phyloP scores from a whole-genome alignment of 192 early-diverging fungal genomes.

The Coemansia sp. region DNA sequence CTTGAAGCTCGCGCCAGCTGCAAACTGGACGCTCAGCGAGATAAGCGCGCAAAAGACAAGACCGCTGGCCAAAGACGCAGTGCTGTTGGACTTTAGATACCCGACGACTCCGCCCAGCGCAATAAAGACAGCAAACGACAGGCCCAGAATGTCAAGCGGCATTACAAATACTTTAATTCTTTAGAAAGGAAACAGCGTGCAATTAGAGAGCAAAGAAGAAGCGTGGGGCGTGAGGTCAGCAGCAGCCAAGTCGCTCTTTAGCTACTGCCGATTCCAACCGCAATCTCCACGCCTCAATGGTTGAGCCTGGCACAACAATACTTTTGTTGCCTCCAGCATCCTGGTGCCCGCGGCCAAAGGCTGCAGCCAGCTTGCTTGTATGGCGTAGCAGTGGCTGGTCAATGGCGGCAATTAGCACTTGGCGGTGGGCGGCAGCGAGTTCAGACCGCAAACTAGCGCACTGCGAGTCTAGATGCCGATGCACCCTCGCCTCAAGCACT shows the following conservation, averaged over 20 bases:
- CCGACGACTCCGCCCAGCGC: slow-evolving; percentile 36
- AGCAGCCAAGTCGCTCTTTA: neutral
- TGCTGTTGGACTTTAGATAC: slow-evolving; percentile 35
- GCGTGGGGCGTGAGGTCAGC: neutral
- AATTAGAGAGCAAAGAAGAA: neutral
- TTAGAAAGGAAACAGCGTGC: neutral
- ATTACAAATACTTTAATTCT: slow-evolving; percentile 12
- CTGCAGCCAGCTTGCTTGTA: slow-evolving; percentile 1
- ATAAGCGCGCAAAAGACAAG: slow-evolving; percentile 39
- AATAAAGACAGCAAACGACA: slow-evolving; percentile 28
- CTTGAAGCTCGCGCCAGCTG: slow-evolving; percentile 8
- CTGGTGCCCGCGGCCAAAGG: neutral
- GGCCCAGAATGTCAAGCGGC: slow-evolving; percentile 21
- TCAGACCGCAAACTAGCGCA: slow-evolving; percentile 9
- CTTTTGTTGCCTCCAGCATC: neutral
- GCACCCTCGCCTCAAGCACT: slow-evolving; percentile 13
- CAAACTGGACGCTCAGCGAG: slow-evolving; percentile 27
- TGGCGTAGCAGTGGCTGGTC: slow-evolving; percentile 14
- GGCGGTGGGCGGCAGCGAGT: slow-evolving; percentile 4
- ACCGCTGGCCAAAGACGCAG: slow-evolving; percentile 35
- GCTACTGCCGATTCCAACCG: slow-evolving; percentile 14
- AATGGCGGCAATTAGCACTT: slow-evolving; percentile 14
- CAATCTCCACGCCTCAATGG: slow-evolving; percentile 20
- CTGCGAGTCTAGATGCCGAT: slow-evolving; percentile 17
- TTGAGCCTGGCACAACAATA: neutral